A percentile compares a stretch with the other conserved stretches of the same genome.
These are phyloP conservation scores for Starmera amethionina DNA, from an alignment of 805 yeast species.

Conservation along the genomic window DNA sequence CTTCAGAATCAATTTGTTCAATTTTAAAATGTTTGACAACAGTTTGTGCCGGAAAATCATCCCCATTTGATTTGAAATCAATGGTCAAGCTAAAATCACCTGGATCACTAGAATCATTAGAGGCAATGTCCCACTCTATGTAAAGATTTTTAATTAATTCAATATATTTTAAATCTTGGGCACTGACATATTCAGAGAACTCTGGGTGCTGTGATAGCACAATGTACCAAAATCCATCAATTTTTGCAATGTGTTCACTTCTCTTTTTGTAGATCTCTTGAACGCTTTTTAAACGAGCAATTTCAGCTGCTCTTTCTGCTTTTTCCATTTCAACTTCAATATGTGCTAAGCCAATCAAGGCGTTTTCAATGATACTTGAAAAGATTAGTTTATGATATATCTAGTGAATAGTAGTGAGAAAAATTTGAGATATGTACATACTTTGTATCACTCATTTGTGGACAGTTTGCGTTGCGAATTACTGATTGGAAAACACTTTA, in stretches of 20 bases:
- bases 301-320: conserved; percentile 53
- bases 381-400: not conserved
- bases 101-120: conserved; percentile 28
- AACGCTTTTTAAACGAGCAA: conserved; percentile 40
- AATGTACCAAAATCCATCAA: conserved; percentile 82
- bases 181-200: conserved; percentile 68
- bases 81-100: conserved; percentile 54
- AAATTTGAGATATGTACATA: too few species aligned
- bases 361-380: conserved; percentile 21
- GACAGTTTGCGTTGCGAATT: too few species aligned
- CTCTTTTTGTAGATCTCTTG: conserved; percentile 51
- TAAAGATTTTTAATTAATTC: conserved; percentile 57
- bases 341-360: conserved; percentile 40
- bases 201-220: conserved; percentile 79
- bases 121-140: conserved; percentile 38
- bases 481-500: too few species aligned
- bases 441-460: too few species aligned
- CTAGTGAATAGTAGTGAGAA: too few species aligned
- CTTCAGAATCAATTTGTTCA: conserved; percentile 17
- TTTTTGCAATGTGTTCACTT: conserved; percentile 35
- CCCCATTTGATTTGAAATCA: conserved; percentile 37
- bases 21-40: conserved; percentile 51
- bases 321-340: conserved; percentile 49
- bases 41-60: conserved; percentile 43
- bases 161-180: conserved; percentile 67